Conservation (phyloP, 345 rosid species). For the Diplotaxis tenuifolia region DNA sequence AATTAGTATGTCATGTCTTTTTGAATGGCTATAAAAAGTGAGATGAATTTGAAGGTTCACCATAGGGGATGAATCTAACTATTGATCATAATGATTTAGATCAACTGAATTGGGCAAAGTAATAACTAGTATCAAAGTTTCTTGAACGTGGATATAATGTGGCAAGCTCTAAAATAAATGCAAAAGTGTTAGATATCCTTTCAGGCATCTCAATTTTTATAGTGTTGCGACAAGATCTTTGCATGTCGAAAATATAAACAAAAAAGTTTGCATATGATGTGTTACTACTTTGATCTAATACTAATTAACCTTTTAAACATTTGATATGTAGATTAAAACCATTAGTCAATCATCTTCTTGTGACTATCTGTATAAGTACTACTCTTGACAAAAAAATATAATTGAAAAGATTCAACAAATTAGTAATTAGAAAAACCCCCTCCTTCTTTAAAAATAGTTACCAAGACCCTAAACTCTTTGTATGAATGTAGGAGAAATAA, state of each 20-base stretch:
- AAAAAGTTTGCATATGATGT: background rate
- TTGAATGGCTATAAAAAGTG: no score
- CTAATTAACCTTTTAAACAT: background rate
- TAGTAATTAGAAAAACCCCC: background rate
- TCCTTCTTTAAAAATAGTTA: background rate
- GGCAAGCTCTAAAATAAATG: background rate
- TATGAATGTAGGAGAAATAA: slow-evolving; percentile 25
- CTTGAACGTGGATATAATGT: background rate
- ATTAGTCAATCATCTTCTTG: background rate
- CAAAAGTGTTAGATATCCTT: background rate
- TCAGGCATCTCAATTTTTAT: background rate
- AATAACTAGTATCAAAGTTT: background rate
- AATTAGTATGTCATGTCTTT: no score
- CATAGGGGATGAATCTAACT: no score
- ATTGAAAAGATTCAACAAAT: background rate
- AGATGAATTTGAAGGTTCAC: no score
- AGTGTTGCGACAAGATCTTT: slow-evolving; percentile 21
- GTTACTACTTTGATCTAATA: background rate
- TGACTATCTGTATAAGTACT: background rate
- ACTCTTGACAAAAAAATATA: background rate
- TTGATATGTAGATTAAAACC: background rate
- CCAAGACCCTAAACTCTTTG: slow-evolving; percentile 34
- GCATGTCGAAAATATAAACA: background rate
- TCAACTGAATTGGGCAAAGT: background rate
- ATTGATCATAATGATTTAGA: no score